Conservation (phyloP, 2,329 filamentous ascomycete genomes). For the Exophiala dermatitidis region DNA sequence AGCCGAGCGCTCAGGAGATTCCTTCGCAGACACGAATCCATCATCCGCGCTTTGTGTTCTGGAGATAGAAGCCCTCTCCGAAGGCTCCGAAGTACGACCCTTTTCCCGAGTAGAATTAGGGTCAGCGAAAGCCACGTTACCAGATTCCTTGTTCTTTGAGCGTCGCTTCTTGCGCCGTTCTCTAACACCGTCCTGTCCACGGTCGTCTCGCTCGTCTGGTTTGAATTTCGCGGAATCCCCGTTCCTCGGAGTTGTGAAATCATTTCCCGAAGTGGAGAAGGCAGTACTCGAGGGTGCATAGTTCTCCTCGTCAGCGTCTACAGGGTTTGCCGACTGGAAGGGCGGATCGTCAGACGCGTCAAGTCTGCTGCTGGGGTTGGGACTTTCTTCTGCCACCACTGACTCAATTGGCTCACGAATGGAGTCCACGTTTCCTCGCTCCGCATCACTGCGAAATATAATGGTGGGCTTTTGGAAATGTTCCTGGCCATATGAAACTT, state of each 20-base stretch:
- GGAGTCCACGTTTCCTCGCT: background rate
- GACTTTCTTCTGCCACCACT: constrained; percentile 2
- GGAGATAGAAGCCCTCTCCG: constrained; percentile 23
- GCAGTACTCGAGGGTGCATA: constrained; percentile 34
- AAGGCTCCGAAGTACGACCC: constrained; percentile 10
- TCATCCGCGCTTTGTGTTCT: constrained; percentile 24
- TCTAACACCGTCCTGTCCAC: constrained; percentile 35
- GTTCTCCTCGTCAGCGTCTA: constrained; percentile 29
- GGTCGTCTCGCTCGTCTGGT: constrained; percentile 33
- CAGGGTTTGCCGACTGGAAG: constrained; percentile 31
- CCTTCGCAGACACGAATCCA: constrained; percentile 26
- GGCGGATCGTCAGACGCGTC: constrained; percentile 11
- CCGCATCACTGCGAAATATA: constrained; percentile 15
- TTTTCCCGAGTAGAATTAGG: constrained; percentile 7
- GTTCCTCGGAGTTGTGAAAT: constrained; percentile 25
- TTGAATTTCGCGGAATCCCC: constrained; percentile 30
- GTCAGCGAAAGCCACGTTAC: constrained; percentile 7
- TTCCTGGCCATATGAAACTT: background rate
- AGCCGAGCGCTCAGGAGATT: constrained; percentile 5
- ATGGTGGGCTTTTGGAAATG: constrained; percentile 7
- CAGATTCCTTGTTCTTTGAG: constrained; percentile 16
- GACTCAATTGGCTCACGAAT: background rate
- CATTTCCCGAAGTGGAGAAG: constrained; percentile 29
- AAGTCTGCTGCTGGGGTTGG: constrained; percentile 14
- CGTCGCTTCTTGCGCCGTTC: constrained; percentile 29